Base-by-base conservation (phyloP, 2,329 filamentous ascomycete species). In the Hypoxylon sp. region DNA sequence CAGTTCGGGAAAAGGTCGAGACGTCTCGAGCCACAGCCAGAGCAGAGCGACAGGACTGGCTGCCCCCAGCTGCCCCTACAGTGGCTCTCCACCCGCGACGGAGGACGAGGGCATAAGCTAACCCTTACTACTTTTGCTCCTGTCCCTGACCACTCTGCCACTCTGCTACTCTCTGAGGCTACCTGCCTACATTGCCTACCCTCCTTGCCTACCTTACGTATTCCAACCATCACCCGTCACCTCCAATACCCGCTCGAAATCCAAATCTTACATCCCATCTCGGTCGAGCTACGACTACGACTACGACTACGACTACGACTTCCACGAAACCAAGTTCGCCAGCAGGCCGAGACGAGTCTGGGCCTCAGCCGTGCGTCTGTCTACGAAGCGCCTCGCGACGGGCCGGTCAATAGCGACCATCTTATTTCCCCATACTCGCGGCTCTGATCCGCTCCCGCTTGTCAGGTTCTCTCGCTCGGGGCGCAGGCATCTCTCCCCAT, bases 1-100 rank as follows among this genome's bases (percentile, higher is more conserved):
- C 64, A 62, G 53, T 61, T 64, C 66, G 66, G 66, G 64, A 60
- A 63, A 60, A 57, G 56, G 52, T 64, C 53, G 61, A 61, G 55
- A 58, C 51, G 56, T 54, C 59, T 53, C 55, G 55, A 61, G 50
- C 47, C 58, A 35, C 35, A 43, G 6, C 1, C 24, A 17, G 20
- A 43, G 17, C 41, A 48, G 38, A 47, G 43, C 27, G 21, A 43
- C 13, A 38, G 43, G 18, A 51, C 43, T 29, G 47, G 31, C 54
- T n/a, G n/a, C n/a, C n/a, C n/a, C n/a, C n/a, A 57, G 55, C 50
- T 58, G 31, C 49, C 52, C 42, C 53, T 60, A 59, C 61, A 54
- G 59, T 59, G 52, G n/a, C 48, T 58, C 58, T 54, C 45, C 59
- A 60, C 59, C 15, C 18, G 31, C 38, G 23, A 11, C 21, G 24